Evolutionary conservation across 768 basidiomycete genomes (phyloP), one percentile per base, ranked within the genome.

Genomic region (Nevesoporus exiguus): DNA sequence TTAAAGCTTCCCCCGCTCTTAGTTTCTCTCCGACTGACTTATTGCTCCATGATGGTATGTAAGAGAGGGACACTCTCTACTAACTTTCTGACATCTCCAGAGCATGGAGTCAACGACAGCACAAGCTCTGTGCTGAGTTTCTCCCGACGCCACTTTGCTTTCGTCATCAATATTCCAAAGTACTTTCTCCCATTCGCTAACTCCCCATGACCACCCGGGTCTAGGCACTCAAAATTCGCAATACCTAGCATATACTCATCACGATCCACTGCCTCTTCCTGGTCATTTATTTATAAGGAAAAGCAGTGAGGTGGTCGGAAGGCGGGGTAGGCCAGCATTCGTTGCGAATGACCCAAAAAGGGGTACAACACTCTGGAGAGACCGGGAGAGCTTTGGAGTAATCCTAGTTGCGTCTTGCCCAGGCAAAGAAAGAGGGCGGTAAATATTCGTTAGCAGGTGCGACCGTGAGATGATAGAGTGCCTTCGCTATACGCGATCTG

Each of bases 401-500:
- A 4, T 52, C 45, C 1, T 55, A 58, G 30, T 47, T 50, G 37
- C 44, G 47, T 11, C 56, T 48, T 27, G 58, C 57, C 56, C 56
- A 59, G 44, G 58, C 47, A 11, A 59, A 59, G 45, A 58, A 54
- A 15, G 44, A 34, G 9, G 58, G 44, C 1, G 44, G 49, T 10
- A n/a, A 17, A 17, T 44, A 47, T 50, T 59, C 47, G 34, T 50
- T 50, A 14, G 50, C 51, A 24, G 54, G 56, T 2, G 57, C 57
- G 33, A 54, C 36, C 57, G 47, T 59, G 43, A 54, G 48, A 29
- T 44, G 51, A 13, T 59, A 54, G 40, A 59, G 59, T 0, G 57
- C 57, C 47, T 11, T 59, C 57, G 24, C 51, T 48, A 7, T 54
- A 59, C n/a, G 45, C 49, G 34, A 54, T 59, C 7, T 51, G 51